Conservation (phyloP, 257 asterid species). For the Forsythia suspensa region DNA sequence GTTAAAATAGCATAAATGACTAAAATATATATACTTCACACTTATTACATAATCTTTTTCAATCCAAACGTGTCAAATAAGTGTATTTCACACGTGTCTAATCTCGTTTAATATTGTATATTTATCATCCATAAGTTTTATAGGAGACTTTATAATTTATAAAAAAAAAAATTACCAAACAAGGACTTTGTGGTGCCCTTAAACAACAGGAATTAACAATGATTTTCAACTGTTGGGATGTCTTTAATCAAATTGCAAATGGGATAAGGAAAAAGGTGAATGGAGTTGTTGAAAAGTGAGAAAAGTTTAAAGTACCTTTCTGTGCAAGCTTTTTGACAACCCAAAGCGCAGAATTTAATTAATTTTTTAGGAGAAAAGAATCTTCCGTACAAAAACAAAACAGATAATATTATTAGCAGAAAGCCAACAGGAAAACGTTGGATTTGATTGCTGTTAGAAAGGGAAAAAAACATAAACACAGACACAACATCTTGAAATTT, state of each 20-base stretch:
- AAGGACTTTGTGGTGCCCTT: no score
- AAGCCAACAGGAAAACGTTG: not conserved
- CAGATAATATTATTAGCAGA: not conserved
- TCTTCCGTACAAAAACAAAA: constrained; percentile 27
- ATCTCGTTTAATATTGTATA: no score
- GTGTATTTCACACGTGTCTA: not conserved
- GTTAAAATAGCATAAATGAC: not conserved
- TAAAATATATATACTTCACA: no score
- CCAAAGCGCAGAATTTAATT: constrained; percentile 8
- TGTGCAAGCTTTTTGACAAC: constrained; percentile 14
- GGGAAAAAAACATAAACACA: not conserved
- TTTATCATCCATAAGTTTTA: no score
- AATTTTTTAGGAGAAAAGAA: constrained; percentile 15
- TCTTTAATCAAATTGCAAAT: constrained; percentile 26
- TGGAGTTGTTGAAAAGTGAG: constrained; percentile 40
- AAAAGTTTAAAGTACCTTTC: constrained; percentile 26
- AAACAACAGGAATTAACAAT: not conserved
- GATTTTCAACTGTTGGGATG: constrained; percentile 2
- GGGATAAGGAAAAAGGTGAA: constrained; percentile 22
- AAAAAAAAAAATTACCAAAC: no score
- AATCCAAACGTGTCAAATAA: not conserved
- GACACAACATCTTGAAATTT: not conserved
- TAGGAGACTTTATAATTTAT: no score
- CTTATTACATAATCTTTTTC: not conserved
- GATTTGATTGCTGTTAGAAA: not conserved